These are phyloP conservation scores for Mycosphaerella sp. DNA, from an alignment of 2,329 filamentous ascomycete genomes.

Conservation along the genomic window DNA sequence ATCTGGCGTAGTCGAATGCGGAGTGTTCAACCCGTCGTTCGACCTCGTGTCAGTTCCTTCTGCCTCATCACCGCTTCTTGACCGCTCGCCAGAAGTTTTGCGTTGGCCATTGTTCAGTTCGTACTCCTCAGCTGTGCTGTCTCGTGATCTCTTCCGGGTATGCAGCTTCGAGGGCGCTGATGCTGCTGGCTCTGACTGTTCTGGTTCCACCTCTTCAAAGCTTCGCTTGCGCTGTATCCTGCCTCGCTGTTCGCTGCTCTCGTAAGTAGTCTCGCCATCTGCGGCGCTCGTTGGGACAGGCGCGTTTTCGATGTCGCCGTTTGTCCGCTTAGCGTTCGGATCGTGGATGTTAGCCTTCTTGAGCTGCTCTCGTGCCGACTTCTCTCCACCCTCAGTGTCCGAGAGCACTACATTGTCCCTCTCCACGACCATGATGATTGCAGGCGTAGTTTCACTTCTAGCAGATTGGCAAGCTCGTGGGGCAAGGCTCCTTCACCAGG, in stretches of 20 bases:
- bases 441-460: neutral
- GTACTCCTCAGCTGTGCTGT: slow-evolving; percentile 36
- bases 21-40: slow-evolving; percentile 25
- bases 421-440: slow-evolving; percentile 25
- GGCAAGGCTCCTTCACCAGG: neutral
- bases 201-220: slow-evolving; percentile 41
- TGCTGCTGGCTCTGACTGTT: slow-evolving; percentile 31
- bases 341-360: slow-evolving; percentile 53
- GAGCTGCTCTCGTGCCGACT: slow-evolving; percentile 55
- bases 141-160: slow-evolving; percentile 44
- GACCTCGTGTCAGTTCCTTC: slow-evolving; percentile 23
- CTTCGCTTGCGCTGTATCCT: slow-evolving; percentile 42
- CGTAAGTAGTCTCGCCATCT: slow-evolving; percentile 17
- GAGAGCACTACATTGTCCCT: slow-evolving; percentile 23
- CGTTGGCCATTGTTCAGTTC: slow-evolving; percentile 31
- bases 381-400: slow-evolving; percentile 48
- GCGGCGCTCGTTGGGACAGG: slow-evolving; percentile 19
- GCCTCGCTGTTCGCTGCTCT: slow-evolving; percentile 21
- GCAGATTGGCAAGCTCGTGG: neutral
- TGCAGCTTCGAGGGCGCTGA: slow-evolving; percentile 38
- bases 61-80: slow-evolving; percentile 26
- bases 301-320: slow-evolving; percentile 21
- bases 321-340: slow-evolving; percentile 21
- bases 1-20: slow-evolving; percentile 23
- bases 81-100: slow-evolving; percentile 30